Conservation (phyloP, 2,329 filamentous ascomycete species). For the Fusarium sp. region DNA sequence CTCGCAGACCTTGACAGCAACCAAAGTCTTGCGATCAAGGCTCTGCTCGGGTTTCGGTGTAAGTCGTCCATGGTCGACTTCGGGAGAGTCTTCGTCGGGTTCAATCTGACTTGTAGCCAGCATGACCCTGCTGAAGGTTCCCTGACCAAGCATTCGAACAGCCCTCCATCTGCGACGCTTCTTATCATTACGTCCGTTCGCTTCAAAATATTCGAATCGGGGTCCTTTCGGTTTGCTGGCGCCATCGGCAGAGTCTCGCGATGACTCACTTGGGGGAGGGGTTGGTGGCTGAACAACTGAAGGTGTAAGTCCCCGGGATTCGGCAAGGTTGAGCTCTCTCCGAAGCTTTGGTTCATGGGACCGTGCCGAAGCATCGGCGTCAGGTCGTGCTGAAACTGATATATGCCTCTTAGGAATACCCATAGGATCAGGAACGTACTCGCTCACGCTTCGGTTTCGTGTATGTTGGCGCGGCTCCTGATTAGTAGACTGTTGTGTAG, state of each 20-base stretch:
- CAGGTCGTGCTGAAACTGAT: constrained; percentile 74
- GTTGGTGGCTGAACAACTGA: constrained; percentile 76
- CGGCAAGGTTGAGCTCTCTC: constrained; percentile 84
- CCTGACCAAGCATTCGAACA: constrained; percentile 85
- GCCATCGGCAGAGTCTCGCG: constrained; percentile 57
- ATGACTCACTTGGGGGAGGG: constrained; percentile 83
- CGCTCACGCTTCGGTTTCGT: constrained; percentile 87
- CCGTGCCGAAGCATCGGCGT: constrained; percentile 47
- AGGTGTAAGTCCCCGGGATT: constrained; percentile 78
- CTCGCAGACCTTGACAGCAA: constrained; percentile 95
- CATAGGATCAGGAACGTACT: constrained; percentile 82
- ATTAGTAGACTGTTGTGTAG: constrained; percentile 53
- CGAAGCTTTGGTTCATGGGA: constrained; percentile 66
- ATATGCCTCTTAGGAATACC: constrained; percentile 78
- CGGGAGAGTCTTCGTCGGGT: constrained; percentile 59
- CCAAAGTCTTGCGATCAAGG: constrained; percentile 79
- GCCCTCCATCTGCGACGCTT: constrained; percentile 84
- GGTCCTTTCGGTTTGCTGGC: constrained; percentile 58
- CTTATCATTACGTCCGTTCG: constrained; percentile 72
- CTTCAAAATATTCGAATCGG: constrained; percentile 75
- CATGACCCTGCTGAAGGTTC: constrained; percentile 95
- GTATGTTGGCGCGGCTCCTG: constrained; percentile 59
- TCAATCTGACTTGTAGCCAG: constrained; percentile 84
- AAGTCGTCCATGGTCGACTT: constrained; percentile 51
- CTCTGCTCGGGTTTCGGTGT: constrained; percentile 49